Evolutionary conservation across 352 stramenopile genomes (phyloP).

Genomic region (Phytophthora chlamydospora): DNA sequence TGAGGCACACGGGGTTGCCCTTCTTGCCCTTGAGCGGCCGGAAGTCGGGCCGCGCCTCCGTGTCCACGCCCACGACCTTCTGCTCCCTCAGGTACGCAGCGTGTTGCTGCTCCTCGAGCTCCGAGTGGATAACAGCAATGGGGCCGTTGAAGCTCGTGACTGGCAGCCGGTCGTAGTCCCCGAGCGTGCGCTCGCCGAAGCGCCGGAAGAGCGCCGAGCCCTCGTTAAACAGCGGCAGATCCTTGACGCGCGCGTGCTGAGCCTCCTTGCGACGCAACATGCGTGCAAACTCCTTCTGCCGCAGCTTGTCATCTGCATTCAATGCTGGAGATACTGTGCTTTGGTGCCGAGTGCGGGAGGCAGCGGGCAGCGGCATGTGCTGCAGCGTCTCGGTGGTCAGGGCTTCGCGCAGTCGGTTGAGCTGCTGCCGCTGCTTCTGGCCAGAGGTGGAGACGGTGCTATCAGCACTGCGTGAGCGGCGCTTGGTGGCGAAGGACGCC

Average conservation of each 20-base stretch:
- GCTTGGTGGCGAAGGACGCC: slow-evolving; percentile 48
- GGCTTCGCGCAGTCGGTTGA: slow-evolving; percentile 44
- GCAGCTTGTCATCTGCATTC: slow-evolving; percentile 5
- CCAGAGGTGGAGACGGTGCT: slow-evolving; percentile 31
- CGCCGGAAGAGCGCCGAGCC: slow-evolving; percentile 56
- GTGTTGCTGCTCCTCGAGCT: slow-evolving; percentile 57
- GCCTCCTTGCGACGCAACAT: slow-evolving; percentile 62
- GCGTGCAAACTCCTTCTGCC: slow-evolving; percentile 52
- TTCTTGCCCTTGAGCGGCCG: slow-evolving; percentile 47
- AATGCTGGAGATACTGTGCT: not conserved
- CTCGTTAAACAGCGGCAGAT: slow-evolving; percentile 73
- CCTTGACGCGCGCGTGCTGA: slow-evolving; percentile 56
- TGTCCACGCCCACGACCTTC: slow-evolving; percentile 72
- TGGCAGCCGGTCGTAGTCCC: slow-evolving; percentile 61
- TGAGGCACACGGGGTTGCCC: slow-evolving; percentile 74
- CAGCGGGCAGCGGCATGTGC: slow-evolving; percentile 7
- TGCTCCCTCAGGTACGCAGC: slow-evolving; percentile 58
- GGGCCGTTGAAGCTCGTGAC: slow-evolving; percentile 52
- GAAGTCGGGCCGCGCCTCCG: slow-evolving; percentile 79
- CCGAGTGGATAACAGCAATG: slow-evolving; percentile 71
- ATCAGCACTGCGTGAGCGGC: slow-evolving; percentile 26
- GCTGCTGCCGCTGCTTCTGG: slow-evolving; percentile 52
- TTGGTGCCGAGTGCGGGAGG: not conserved
- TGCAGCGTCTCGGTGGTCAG: slow-evolving; percentile 37
- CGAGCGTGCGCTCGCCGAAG: slow-evolving; percentile 55